A percentile compares a stretch with the other conserved stretches of the same genome.
These are phyloP conservation scores for Chrysoporthe cubensis DNA, from an alignment of 2,329 filamentous ascomycete genomes.

Conservation along the genomic window DNA sequence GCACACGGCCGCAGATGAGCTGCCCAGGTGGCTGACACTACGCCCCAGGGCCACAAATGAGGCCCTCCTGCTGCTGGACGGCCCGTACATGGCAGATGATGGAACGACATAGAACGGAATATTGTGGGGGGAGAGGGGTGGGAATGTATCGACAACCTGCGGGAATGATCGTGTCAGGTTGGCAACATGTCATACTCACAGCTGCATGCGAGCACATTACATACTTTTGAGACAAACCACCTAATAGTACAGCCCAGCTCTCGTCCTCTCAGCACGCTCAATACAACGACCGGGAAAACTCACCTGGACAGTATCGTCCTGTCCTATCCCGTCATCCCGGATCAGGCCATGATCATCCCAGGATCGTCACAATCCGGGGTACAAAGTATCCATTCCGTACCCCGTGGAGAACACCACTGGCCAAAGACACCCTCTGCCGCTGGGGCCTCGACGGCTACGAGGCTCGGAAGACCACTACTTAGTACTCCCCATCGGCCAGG, in stretches of 20 bases:
- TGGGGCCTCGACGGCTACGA: not conserved
- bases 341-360: slow-evolving; percentile 26
- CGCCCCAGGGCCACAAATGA: not conserved
- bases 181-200: not conserved
- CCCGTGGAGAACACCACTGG: slow-evolving; percentile 12
- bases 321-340: slow-evolving; percentile 6
- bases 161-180: not conserved
- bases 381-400: slow-evolving; percentile 12
- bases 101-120: no score
- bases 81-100: not conserved
- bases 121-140: no score
- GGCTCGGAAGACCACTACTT: slow-evolving; percentile 14
- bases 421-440: not conserved
- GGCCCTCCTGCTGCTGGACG: not conserved
- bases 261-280: not conserved
- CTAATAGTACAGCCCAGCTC: not conserved
- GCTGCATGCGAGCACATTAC: not conserved
- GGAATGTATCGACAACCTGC: no score
- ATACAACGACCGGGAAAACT: not conserved
- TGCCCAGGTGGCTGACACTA: not conserved
- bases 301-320: not conserved
- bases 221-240: not conserved
- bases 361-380: slow-evolving; percentile 28
- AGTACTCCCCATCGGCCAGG: slow-evolving; percentile 7
- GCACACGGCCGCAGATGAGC: no score